Evolutionary conservation across 805 yeast genomes (phyloP).

Genomic region (Ogataea angusta): DNA sequence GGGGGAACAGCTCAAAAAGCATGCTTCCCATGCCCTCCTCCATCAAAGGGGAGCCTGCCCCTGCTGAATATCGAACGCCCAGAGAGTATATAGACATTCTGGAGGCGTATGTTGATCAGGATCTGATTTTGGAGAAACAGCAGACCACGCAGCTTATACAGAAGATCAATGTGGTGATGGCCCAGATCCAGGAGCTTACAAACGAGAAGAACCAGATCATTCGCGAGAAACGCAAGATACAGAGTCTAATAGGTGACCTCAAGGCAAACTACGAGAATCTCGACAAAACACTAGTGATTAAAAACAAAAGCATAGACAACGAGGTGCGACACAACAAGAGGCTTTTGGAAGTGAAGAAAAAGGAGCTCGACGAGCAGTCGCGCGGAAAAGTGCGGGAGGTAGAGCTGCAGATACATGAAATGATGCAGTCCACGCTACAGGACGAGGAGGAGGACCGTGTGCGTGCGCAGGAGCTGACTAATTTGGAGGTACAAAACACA

Average conservation of each 20-base stretch:
- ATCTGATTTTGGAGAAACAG: constrained; percentile 23
- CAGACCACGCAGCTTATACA: constrained; percentile 17
- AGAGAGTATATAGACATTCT: constrained; percentile 22
- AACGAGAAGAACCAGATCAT: constrained; percentile 20
- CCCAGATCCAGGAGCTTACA: constrained; percentile 20
- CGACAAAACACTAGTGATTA: constrained; percentile 19
- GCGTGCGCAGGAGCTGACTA: constrained; percentile 27
- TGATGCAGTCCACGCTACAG: constrained; percentile 24
- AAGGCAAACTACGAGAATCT: constrained; percentile 16
- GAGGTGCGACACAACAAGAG: constrained; percentile 27
- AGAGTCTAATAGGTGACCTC: constrained; percentile 14
- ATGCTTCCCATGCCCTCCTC: constrained; percentile 11
- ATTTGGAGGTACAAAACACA: constrained; percentile 27
- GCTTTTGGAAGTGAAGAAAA: constrained; percentile 33
- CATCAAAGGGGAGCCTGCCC: neutral
- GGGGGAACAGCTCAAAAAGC: constrained; percentile 3
- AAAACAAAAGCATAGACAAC: constrained; percentile 16
- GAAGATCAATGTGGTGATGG: constrained; percentile 14
- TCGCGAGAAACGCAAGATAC: constrained; percentile 20
- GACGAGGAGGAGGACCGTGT: constrained; percentile 32
- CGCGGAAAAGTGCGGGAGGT: constrained; percentile 20
- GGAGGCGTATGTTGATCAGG: constrained; percentile 25
- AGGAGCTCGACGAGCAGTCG: constrained; percentile 24
- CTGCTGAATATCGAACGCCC: constrained; percentile 10
- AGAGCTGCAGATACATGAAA: constrained; percentile 15